A percentile compares a stretch with the other conserved stretches of the same genome.
Conservation (phyloP, 140 eudicot species). For the Ambrosia hybrid region DNA sequence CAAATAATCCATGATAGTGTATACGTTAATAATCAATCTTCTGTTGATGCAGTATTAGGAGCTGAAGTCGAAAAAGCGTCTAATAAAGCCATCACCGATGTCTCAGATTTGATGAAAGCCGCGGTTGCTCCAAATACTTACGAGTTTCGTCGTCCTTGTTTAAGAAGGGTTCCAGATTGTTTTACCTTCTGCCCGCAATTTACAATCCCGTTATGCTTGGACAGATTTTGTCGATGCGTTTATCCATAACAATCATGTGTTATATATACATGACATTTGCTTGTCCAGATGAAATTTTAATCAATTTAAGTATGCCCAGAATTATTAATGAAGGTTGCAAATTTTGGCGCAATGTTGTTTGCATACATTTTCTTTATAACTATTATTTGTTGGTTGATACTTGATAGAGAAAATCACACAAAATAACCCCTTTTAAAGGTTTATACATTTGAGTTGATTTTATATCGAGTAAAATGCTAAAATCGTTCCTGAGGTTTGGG, state of each 20-base stretch:
- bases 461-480: too few species aligned
- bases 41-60: not conserved
- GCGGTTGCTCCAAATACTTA: not conserved
- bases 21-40: not conserved
- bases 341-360: not conserved
- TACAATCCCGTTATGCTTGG: slow-evolving; percentile 5
- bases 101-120: not conserved
- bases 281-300: not conserved
- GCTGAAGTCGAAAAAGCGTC: not conserved
- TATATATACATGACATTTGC: not conserved
- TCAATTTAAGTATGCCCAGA: slow-evolving; percentile 6
- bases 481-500: too few species aligned
- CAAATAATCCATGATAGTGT: not conserved
- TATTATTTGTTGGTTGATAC: too few species aligned
- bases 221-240: not conserved
- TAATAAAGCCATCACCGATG: not conserved
- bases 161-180: slow-evolving; percentile 11
- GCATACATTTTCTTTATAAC: not conserved
- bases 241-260: slow-evolving; percentile 1
- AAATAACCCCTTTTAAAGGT: too few species aligned
- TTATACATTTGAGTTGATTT: too few species aligned
- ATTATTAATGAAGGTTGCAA: slow-evolving; percentile 3
- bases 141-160: not conserved
- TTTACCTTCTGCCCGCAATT: not conserved
- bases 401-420: too few species aligned